Conservation (phyloP, 148 eudicot genomes). For the Chenopodium suecicum region DNA sequence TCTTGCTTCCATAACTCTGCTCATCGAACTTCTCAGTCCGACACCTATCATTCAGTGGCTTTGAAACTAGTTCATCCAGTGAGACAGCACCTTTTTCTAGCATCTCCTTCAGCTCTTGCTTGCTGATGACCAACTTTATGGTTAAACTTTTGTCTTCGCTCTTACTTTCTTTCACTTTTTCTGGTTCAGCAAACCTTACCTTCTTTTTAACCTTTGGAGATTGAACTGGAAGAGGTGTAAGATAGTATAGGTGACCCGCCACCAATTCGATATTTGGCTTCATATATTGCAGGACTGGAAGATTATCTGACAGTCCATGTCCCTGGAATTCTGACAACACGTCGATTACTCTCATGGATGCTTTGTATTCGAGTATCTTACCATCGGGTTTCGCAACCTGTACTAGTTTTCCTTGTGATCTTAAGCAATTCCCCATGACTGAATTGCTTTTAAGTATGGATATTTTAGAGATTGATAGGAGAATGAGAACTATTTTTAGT, state of each 20-base stretch:
- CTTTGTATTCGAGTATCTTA: conserved; percentile 42
- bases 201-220: conserved; percentile 28
- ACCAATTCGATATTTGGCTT: conserved; percentile 30
- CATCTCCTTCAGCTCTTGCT: conserved; percentile 62
- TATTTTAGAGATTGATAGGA: not conserved
- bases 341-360: conserved; percentile 41
- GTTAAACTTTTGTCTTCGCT: conserved; percentile 38
- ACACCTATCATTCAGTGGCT: conserved; percentile 26
- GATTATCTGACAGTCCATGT: conserved; percentile 40
- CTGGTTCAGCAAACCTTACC: conserved; percentile 30
- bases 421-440: conserved; percentile 71
- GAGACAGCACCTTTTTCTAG: conserved; percentile 43
- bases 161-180: conserved; percentile 11
- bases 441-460: not conserved
- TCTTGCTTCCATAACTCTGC: conserved; percentile 1
- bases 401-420: conserved; percentile 32
- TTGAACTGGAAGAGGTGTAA: conserved; percentile 35
- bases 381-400: conserved; percentile 45
- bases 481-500: not conserved
- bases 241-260: conserved; percentile 43
- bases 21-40: conserved; percentile 6
- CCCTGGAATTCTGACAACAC: conserved; percentile 39
- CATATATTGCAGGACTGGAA: conserved; percentile 30
- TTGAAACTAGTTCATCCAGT: conserved; percentile 39
- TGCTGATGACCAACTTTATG: conserved; percentile 64